phyloP scores from a whole-genome alignment of 306 rosid species.

The Fagus sylvatica region DNA sequence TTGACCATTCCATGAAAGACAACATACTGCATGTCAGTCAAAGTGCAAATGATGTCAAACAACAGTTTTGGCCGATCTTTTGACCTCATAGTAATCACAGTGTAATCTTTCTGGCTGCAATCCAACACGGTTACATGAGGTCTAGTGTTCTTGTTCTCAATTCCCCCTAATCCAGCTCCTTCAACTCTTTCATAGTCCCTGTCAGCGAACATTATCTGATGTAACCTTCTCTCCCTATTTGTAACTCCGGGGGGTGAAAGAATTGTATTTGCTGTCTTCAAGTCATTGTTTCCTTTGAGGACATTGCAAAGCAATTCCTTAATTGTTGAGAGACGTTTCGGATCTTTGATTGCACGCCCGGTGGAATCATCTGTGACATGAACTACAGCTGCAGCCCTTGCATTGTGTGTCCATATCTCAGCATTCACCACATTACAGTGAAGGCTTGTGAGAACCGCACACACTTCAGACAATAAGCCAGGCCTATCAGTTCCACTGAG shows the following conservation, averaged over 20 bases:
- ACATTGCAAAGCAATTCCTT: constrained; percentile 84
- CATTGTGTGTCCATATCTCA: constrained; percentile 96
- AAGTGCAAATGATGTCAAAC: constrained; percentile 92
- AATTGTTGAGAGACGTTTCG: constrained; percentile 56
- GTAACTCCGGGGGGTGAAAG: constrained; percentile 78
- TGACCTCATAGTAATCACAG: constrained; percentile 73
- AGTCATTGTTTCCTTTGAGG: constrained; percentile 65
- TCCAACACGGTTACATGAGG: constrained; percentile 69
- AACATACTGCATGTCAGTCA: constrained; percentile 95
- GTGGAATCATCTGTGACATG: constrained; percentile 76
- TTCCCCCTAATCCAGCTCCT: constrained; percentile 37
- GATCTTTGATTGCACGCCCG: constrained; percentile 69
- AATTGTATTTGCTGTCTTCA: constrained; percentile 64
- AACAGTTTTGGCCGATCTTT: constrained; percentile 86
- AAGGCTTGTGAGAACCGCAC: constrained; percentile 91
- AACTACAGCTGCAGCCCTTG: constrained; percentile 89
- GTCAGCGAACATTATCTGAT: constrained; percentile 95
- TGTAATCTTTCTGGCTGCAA: constrained; percentile 82
- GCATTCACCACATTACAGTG: constrained; percentile 84
- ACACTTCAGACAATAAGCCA: constrained; percentile 90
- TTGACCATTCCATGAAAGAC: constrained; percentile 86
- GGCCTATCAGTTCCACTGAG: constrained; percentile 94
- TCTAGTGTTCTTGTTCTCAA: constrained; percentile 47
- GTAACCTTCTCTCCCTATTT: constrained; percentile 80
- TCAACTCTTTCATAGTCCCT: constrained; percentile 82